These are phyloP conservation scores for Hypholoma sublateritium DNA, from an alignment of 768 basidiomycete species.

Conservation along the genomic window DNA sequence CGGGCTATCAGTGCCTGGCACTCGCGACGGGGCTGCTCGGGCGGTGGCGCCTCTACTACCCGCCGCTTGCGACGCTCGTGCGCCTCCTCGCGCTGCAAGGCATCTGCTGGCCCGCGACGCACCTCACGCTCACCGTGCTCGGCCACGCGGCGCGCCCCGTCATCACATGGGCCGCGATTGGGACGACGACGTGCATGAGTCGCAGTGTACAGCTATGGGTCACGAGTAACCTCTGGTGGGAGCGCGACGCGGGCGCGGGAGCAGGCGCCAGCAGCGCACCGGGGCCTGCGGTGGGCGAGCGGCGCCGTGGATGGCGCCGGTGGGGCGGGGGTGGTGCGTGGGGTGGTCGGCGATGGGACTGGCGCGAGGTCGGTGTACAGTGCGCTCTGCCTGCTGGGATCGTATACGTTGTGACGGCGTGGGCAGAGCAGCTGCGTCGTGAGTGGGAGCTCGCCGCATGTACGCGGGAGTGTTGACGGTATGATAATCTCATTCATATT, in stretches of 20 bases:
- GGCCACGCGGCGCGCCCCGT: conserved; percentile 71
- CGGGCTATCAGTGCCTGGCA: conserved; percentile 85
- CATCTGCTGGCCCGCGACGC: conserved; percentile 95
- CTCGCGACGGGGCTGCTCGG: conserved; percentile 87
- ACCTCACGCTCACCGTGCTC: conserved; percentile 76
- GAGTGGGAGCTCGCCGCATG: conserved; percentile 27
- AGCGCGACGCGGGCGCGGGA: conserved; percentile 11
- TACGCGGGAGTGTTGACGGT: too few relatives aligned
- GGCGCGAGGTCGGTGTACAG: conserved; percentile 66
- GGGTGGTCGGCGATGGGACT: conserved; percentile 77
- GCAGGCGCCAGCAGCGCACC: neutral
- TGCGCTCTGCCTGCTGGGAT: conserved; percentile 75
- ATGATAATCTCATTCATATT: too few relatives aligned
- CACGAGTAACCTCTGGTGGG: conserved; percentile 81
- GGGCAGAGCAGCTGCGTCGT: conserved; percentile 55
- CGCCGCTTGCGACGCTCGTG: conserved; percentile 83
- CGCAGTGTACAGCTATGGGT: conserved; percentile 93
- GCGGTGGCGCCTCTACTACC: conserved; percentile 91
- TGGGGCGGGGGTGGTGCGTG: conserved; percentile 48
- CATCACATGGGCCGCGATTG: conserved; percentile 89
- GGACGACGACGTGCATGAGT: conserved; percentile 82
- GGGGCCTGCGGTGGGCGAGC: conserved; percentile 1
- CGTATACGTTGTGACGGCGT: conserved; percentile 80
- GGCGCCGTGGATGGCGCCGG: conserved; percentile 32
- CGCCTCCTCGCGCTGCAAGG: conserved; percentile 91